Percentiles rank a stretch among this genome's conserved stretches.
phyloP scores from a whole-genome alignment of 805 yeast species.

The Debaryomyces tyrocola region DNA sequence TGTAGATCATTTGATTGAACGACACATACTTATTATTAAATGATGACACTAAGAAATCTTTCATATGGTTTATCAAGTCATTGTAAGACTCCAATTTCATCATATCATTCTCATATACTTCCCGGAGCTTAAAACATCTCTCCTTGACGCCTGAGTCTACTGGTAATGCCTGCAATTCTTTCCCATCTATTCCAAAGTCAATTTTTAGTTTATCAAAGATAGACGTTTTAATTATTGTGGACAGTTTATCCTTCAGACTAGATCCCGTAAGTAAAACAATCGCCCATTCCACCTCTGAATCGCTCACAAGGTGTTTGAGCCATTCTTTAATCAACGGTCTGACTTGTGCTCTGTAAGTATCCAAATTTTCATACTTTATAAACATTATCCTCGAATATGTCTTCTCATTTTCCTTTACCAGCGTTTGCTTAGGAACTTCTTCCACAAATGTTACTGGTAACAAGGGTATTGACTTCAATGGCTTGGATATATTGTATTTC shows the following conservation, averaged over 20 bases:
- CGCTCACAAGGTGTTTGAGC: slow-evolving; percentile 48
- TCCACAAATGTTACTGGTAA: slow-evolving; percentile 56
- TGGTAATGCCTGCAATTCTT: slow-evolving; percentile 23
- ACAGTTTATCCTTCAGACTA: slow-evolving; percentile 31
- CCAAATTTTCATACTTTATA: slow-evolving; percentile 63
- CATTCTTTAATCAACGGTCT: slow-evolving; percentile 84
- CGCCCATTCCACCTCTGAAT: slow-evolving; percentile 57
- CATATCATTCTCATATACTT: slow-evolving; percentile 28
- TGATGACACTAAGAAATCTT: slow-evolving; percentile 50
- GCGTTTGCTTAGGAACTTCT: slow-evolving; percentile 48
- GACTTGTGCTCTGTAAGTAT: slow-evolving; percentile 73
- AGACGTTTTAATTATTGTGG: slow-evolving; percentile 45
- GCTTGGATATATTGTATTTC: slow-evolving; percentile 50
- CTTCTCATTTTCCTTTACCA: slow-evolving; percentile 16
- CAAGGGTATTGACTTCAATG: slow-evolving; percentile 61
- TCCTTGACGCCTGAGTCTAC: slow-evolving; percentile 21
- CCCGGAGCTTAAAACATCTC: slow-evolving; percentile 42
- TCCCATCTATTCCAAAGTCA: slow-evolving; percentile 49
- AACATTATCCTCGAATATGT: slow-evolving; percentile 70
- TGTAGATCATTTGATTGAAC: slow-evolving; percentile 11
- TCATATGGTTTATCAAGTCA: slow-evolving; percentile 43
- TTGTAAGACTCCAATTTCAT: slow-evolving; percentile 55
- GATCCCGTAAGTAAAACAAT: slow-evolving; percentile 53
- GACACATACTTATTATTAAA: slow-evolving; percentile 36
- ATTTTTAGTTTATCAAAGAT: slow-evolving; percentile 53